Conservation (phyloP, 2,329 filamentous ascomycete species). For the Scedosporium dehoogii region DNA sequence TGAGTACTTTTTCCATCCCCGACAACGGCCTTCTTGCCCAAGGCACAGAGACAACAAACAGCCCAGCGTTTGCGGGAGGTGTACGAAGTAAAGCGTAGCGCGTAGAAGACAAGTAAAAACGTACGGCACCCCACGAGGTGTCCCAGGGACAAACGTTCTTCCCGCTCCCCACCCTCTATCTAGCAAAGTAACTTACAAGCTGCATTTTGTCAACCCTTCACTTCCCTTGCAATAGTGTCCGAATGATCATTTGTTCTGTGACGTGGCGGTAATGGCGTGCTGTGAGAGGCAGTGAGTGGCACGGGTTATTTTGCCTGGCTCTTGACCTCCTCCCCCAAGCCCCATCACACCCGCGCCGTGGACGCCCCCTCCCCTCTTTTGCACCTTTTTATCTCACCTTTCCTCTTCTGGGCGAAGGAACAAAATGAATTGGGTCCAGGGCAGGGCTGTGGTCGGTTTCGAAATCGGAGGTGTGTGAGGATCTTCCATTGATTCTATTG, state of each 20-base stretch:
- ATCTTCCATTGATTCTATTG: neutral
- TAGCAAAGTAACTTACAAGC: neutral
- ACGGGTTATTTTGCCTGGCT: neutral
- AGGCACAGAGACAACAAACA: neutral
- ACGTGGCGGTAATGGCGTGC: neutral
- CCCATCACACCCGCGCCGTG: constrained; percentile 12
- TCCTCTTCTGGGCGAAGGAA: neutral
- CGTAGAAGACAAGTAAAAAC: neutral
- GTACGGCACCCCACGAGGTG: neutral
- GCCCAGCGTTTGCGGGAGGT: neutral
- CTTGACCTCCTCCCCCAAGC: constrained; percentile 7
- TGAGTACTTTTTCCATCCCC: neutral
- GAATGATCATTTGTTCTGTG: neutral
- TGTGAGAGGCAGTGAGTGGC: neutral
- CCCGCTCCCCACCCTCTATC: neutral
- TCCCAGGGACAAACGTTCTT: neutral
- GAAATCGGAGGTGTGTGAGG: neutral
- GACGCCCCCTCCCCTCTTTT: neutral
- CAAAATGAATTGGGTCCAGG: neutral
- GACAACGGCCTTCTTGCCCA: neutral
- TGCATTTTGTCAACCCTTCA: neutral
- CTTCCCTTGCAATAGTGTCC: neutral
- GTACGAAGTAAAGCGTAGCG: neutral
- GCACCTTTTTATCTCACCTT: constrained; percentile 11
- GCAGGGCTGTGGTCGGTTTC: neutral